These are phyloP conservation scores for Mycena haematopus DNA, from an alignment of 768 basidiomycete genomes.

Conservation along the genomic window DNA sequence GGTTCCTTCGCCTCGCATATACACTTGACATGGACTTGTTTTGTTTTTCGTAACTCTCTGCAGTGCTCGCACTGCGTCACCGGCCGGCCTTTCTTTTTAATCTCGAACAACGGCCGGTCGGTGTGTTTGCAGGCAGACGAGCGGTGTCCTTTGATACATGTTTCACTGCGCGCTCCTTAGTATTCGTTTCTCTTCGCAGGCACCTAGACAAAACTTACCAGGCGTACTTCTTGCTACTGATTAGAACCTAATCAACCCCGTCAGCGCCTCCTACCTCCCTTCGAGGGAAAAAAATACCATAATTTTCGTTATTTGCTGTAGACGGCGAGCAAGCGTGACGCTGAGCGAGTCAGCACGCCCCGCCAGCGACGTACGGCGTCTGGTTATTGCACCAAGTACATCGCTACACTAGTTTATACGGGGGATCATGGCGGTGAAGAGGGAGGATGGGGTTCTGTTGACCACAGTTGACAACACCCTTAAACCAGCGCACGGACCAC, in stretches of 20 bases:
- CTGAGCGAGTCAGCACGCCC: slow-evolving; percentile 43
- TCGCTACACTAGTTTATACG: slow-evolving; percentile 47
- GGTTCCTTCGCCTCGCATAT: slow-evolving; percentile 78
- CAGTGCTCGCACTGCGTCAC: slow-evolving; percentile 92
- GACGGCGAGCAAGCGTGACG: slow-evolving; percentile 38
- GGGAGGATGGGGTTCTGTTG: slow-evolving; percentile 50
- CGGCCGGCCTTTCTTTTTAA: slow-evolving; percentile 92
- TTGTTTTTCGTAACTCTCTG: slow-evolving; percentile 83
- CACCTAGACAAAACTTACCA: slow-evolving; percentile 56
- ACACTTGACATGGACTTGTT: slow-evolving; percentile 88
- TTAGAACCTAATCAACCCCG: slow-evolving; percentile 57
- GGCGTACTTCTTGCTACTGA: slow-evolving; percentile 82
- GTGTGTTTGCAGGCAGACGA: slow-evolving; percentile 89
- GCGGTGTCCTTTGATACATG: slow-evolving; percentile 94
- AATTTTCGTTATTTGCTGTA: slow-evolving; percentile 31
- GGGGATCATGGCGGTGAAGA: slow-evolving; percentile 44
- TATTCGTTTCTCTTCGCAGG: background rate
- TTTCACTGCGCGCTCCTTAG: slow-evolving; percentile 61
- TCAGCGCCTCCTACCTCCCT: background rate
- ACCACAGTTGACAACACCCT: slow-evolving; percentile 58
- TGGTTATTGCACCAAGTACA: slow-evolving; percentile 54
- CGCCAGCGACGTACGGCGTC: slow-evolving; percentile 64
- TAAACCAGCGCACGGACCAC: slow-evolving; percentile 47
- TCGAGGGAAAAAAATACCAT: slow-evolving; percentile 47
- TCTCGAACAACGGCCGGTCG: slow-evolving; percentile 87